These are phyloP conservation scores for Aspergillus sclerotioniger DNA, from an alignment of 495 filamentous ascomycete genomes.

Conservation along the genomic window DNA sequence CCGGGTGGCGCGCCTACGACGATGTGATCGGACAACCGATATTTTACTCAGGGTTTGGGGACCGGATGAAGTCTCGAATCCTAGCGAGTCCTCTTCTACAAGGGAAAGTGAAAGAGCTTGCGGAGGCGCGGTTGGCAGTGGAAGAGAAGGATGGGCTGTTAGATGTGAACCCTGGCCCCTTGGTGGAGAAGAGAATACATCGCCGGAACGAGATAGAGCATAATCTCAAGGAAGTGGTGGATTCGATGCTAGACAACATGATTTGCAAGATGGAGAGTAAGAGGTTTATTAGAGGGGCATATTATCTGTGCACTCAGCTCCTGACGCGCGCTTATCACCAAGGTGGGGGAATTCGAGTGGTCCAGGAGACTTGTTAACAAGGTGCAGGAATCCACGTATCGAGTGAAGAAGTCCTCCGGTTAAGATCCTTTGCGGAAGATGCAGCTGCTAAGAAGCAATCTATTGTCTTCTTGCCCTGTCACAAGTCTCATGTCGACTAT, in stretches of 20 bases:
- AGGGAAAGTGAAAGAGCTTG: constrained; percentile 70
- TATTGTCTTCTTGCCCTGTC: constrained; percentile 93
- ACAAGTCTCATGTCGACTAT: constrained; percentile 94
- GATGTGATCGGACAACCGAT: constrained; percentile 85
- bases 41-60: constrained; percentile 88
- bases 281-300: constrained; percentile 84
- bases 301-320: constrained; percentile 85
- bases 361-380: not conserved
- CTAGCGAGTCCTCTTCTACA: constrained; percentile 73
- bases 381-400: constrained; percentile 78
- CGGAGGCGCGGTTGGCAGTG: constrained; percentile 65
- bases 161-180: constrained; percentile 41
- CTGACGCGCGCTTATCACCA: constrained; percentile 93
- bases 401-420: constrained; percentile 82
- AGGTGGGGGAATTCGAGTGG: constrained; percentile 43
- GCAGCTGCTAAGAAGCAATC: constrained; percentile 87
- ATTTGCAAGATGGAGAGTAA: constrained; percentile 99
- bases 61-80: constrained; percentile 78
- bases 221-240: constrained; percentile 70
- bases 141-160: constrained; percentile 76
- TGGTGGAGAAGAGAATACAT: constrained; percentile 50
- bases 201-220: constrained; percentile 61
- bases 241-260: constrained; percentile 87
- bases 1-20: constrained; percentile 93
- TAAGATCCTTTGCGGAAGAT: constrained; percentile 76